Evolutionary conservation across 768 basidiomycete genomes (phyloP).

Genomic region (Mycena kentingensis): DNA sequence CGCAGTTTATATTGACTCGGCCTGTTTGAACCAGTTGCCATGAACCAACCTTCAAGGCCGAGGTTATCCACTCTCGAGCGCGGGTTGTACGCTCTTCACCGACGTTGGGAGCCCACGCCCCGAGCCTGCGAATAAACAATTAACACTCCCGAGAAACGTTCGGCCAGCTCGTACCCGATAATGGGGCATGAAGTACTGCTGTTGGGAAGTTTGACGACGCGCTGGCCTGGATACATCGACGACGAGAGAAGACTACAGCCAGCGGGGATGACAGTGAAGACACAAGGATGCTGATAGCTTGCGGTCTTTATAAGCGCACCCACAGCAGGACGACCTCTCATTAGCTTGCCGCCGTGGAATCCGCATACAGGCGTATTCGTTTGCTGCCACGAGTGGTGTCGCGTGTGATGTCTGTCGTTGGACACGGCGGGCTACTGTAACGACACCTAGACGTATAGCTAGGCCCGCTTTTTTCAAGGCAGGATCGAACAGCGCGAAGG

Average conservation of each 20-base stretch:
- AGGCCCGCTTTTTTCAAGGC: too few relatives aligned
- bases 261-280: neutral
- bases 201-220: slow-evolving; percentile 19
- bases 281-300: neutral
- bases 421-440: too few relatives aligned
- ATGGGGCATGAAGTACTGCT: slow-evolving; percentile 18
- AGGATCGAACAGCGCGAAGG: too few relatives aligned
- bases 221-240: slow-evolving; percentile 2
- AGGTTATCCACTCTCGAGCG: slow-evolving; percentile 30
- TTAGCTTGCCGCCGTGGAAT: too few relatives aligned
- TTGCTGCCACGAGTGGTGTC: too few relatives aligned
- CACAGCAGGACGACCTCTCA: too few relatives aligned
- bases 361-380: too few relatives aligned
- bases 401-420: too few relatives aligned
- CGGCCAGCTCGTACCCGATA: slow-evolving; percentile 10
- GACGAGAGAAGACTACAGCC: neutral
- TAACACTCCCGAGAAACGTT: neutral
- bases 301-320: neutral
- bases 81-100: slow-evolving; percentile 22
- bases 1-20: neutral
- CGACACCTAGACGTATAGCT: too few relatives aligned
- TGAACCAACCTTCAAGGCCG: slow-evolving; percentile 31
- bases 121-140: slow-evolving; percentile 1
- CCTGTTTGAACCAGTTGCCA: slow-evolving; percentile 1
- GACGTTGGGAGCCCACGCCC: slow-evolving; percentile 18